Conservation (phyloP, 2,329 filamentous ascomycete genomes). For the Drechslerella stenobrocha region DNA sequence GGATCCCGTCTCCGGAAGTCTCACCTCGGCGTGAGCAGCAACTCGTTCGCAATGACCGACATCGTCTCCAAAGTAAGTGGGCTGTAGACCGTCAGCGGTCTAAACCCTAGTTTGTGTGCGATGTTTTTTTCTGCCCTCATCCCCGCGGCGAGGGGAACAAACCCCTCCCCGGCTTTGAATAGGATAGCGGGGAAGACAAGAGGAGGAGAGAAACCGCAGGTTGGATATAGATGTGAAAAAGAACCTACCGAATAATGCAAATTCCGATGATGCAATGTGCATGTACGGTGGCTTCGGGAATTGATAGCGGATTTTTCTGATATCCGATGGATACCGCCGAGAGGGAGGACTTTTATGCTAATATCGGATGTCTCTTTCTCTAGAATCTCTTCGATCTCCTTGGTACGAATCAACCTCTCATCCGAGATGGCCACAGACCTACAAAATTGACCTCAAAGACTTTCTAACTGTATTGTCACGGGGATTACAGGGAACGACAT, state of each 20-base stretch:
- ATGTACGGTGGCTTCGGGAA: neutral
- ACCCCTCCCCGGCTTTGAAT: neutral
- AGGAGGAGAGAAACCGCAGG: neutral
- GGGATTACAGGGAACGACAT: constrained; percentile 65
- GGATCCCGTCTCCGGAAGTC: constrained; percentile 25
- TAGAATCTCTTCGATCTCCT: constrained; percentile 98
- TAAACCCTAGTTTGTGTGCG: constrained; percentile 47
- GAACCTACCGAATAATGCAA: too few species aligned
- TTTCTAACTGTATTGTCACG: constrained; percentile 33
- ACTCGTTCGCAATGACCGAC: constrained; percentile 36
- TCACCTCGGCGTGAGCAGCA: constrained; percentile 45
- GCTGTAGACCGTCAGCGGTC: constrained; percentile 4
- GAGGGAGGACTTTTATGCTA: constrained; percentile 53
- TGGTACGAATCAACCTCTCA: constrained; percentile 65
- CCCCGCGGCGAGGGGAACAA: constrained; percentile 5
- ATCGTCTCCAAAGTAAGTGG: constrained; percentile 40
- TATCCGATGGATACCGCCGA: neutral
- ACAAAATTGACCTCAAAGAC: neutral
- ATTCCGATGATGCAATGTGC: neutral
- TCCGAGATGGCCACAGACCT: neutral
- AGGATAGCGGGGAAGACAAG: neutral
- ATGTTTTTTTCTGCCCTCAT: constrained; percentile 21
- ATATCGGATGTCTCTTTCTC: constrained; percentile 54
- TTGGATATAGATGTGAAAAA: neutral
- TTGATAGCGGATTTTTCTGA: neutral